phyloP scores from a whole-genome alignment of 345 rosid species.

The Dimocarpus longan region DNA sequence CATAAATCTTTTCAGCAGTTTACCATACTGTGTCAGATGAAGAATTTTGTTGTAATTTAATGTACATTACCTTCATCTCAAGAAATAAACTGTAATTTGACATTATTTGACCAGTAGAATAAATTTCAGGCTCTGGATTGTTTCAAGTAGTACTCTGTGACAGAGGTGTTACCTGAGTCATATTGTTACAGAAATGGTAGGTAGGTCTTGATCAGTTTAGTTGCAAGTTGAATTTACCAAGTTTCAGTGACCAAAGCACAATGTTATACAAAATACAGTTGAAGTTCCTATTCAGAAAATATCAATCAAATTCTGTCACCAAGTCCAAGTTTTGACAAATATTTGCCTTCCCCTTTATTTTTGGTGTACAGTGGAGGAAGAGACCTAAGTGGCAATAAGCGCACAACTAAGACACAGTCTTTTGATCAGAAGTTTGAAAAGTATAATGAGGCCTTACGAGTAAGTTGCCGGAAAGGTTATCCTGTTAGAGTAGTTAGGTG shows the following conservation, averaged over 20 bases:
- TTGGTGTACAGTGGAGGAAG: constrained; percentile 69
- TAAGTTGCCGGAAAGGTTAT: constrained; percentile 76
- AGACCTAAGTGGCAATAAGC: constrained; percentile 73
- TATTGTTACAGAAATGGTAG: not conserved
- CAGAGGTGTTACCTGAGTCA: not conserved
- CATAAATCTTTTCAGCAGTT: not conserved
- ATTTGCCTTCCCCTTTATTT: constrained; percentile 1
- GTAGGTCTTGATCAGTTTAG: not conserved
- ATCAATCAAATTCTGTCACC: not conserved
- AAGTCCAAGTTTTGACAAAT: not conserved
- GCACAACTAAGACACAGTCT: constrained; percentile 71
- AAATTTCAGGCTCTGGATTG: not conserved
- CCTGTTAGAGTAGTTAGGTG: constrained; percentile 92
- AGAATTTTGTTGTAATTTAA: not conserved
- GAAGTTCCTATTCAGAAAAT: not conserved
- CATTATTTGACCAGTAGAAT: not conserved
- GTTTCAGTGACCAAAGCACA: not conserved
- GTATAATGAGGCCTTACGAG: constrained; percentile 57
- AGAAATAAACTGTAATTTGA: not conserved
- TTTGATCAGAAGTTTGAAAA: constrained; percentile 68
- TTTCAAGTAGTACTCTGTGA: not conserved
- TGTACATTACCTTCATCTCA: not conserved
- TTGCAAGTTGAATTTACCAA: not conserved
- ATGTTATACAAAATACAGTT: not conserved
- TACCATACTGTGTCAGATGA: not conserved